Evolutionary conservation across 495 filamentous ascomycete genomes (phyloP).

Genomic region (Trichocladium uniseriatum): DNA sequence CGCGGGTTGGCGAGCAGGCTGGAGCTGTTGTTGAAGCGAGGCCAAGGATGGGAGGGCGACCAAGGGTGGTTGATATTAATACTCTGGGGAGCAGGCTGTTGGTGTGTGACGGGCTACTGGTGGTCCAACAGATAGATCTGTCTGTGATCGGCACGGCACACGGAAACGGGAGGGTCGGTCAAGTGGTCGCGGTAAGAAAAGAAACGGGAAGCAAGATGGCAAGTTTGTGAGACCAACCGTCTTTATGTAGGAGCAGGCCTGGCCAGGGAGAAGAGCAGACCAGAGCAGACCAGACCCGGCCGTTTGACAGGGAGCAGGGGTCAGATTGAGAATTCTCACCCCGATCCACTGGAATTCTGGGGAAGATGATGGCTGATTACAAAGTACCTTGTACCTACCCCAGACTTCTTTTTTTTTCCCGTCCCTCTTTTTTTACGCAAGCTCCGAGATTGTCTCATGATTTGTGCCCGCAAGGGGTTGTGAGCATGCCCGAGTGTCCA

Average conservation of each 20-base stretch:
- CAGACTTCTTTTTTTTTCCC: conserved; percentile 1
- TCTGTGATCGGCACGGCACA: not conserved
- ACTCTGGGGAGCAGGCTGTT: conserved; percentile 2
- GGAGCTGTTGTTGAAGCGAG: conserved; percentile 8
- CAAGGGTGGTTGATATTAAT: conserved; percentile 20
- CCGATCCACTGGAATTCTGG: conserved; percentile 17
- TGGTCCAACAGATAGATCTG: not conserved
- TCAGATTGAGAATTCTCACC: conserved; percentile 10
- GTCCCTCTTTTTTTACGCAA: not conserved
- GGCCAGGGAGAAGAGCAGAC: conserved; percentile 10
- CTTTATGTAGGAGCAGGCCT: conserved; percentile 12
- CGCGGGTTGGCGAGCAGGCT: conserved; percentile 2
- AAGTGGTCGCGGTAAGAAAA: conserved; percentile 9
- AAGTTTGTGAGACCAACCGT: conserved; percentile 10
- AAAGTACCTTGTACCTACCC: not conserved
- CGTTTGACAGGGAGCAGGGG: conserved; percentile 9
- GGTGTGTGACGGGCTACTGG: conserved; percentile 4
- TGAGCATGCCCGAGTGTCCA: not conserved
- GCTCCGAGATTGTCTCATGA: conserved; percentile 2
- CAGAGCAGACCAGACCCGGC: conserved; percentile 5
- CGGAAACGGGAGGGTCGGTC: not conserved
- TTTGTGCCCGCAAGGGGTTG: conserved; percentile 1
- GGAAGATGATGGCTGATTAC: conserved; percentile 8
- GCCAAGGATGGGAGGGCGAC: conserved; percentile 3
- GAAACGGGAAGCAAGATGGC: conserved; percentile 5